Conservation (phyloP, 768 basidiomycete species). For the Pisolithus microcarpus region DNA sequence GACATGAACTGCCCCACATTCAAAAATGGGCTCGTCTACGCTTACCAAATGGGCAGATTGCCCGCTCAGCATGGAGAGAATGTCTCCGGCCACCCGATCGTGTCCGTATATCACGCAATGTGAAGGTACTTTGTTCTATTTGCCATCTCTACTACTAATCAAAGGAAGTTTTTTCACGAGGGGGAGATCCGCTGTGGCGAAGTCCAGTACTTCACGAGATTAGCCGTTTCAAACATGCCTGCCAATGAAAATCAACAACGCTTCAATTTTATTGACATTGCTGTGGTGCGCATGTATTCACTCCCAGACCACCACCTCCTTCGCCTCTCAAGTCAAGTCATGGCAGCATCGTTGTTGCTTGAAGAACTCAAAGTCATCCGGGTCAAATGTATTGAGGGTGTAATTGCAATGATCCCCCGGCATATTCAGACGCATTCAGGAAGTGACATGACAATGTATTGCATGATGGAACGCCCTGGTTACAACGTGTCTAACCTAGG, state of each 20-base stretch:
- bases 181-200: slow-evolving; percentile 5
- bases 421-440: neutral
- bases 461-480: slow-evolving; percentile 6
- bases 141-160: neutral
- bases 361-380: neutral
- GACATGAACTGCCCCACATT: neutral
- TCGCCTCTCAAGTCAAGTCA: neutral
- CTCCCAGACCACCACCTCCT: neutral
- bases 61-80: slow-evolving; percentile 29
- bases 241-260: neutral
- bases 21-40: slow-evolving; percentile 27
- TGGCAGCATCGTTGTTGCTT: neutral
- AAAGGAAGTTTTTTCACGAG: neutral
- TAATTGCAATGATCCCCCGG: slow-evolving; percentile 4
- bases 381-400: neutral
- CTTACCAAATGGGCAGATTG: slow-evolving; percentile 34
- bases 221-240: neutral
- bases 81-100: slow-evolving; percentile 7
- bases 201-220: slow-evolving; percentile 5
- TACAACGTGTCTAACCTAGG: slow-evolving; percentile 1
- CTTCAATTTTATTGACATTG: neutral
- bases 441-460: neutral
- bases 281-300: slow-evolving; percentile 5
- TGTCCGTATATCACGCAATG: slow-evolving; percentile 23
- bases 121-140: slow-evolving; percentile 23